Conservation (phyloP, 495 filamentous ascomycete genomes). For the Xeromyces bisporus region DNA sequence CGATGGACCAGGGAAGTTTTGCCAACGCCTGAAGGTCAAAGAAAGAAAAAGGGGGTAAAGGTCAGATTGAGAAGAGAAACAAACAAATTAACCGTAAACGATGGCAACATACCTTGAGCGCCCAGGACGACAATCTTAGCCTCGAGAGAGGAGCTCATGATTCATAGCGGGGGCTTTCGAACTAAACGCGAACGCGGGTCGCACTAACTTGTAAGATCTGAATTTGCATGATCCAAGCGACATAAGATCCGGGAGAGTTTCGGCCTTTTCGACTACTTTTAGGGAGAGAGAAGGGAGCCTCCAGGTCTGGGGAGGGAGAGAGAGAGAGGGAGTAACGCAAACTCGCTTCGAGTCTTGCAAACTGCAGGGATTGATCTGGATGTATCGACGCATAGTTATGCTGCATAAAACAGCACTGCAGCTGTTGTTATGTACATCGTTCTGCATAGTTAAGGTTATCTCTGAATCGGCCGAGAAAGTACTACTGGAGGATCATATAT, state of each 20-base stretch:
- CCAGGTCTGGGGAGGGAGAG: background rate
- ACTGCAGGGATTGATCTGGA: too few relatives aligned
- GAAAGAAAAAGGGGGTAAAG: background rate
- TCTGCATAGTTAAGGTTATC: too few relatives aligned
- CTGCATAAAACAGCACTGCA: too few relatives aligned
- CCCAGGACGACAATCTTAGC: conserved; percentile 87
- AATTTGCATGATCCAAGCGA: conserved; percentile 19
- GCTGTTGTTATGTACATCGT: too few relatives aligned
- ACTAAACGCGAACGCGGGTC: conserved; percentile 12
- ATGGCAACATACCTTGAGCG: conserved; percentile 42
- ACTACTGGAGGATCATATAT: too few relatives aligned
- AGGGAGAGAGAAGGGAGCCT: background rate
- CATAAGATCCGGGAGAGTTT: background rate
- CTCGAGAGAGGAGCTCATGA: conserved; percentile 63
- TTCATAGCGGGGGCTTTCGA: conserved; percentile 47
- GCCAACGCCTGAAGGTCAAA: conserved; percentile 48
- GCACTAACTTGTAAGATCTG: conserved; percentile 9
- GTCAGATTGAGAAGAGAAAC: too few relatives aligned
- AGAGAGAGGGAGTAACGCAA: background rate
- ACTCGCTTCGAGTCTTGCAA: too few relatives aligned
- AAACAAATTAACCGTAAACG: too few relatives aligned
- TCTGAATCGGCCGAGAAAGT: too few relatives aligned
- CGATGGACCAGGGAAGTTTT: conserved; percentile 87
- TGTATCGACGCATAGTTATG: too few relatives aligned
- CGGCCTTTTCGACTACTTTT: background rate